Evolutionary conservation across 106 monocot species (phyloP), one percentile per base, ranked within the genome.

Genomic region (Platanthera zijinensis): DNA sequence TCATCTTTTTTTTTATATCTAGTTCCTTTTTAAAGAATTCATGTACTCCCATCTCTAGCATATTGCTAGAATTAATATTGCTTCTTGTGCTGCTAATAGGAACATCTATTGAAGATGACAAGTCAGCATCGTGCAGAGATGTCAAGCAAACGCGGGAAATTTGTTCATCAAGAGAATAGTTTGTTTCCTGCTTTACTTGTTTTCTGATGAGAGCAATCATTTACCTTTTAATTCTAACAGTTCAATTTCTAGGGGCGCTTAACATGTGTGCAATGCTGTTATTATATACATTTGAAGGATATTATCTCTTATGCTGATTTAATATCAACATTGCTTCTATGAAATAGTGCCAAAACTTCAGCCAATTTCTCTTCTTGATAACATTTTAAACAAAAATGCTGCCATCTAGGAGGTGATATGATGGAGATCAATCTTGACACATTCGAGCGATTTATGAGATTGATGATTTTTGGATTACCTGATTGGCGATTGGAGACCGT

Each of bases 81-180:
- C 52, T 46, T 21, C 28, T 57, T 15, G 12, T 17, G 15, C 13
- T 28, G 64, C 52, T 79, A 25, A 25, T 75, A 99, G 99, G 99
- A 88, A 67, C 84, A 86, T 85, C 54, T 99, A 9, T 78, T 99
- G 77, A 99, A 87, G 76, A 97, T 97, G 87, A 78, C 93, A 4
- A 89, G 86, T 12, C 78, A 84, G 51, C 99, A 99, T 82, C 91
- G 99, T 81, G 90, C 92, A 80, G 94, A 90, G 52, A 83, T 94
- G 86, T 83, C 84, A n/a, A 86, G 77, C 84, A 99, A 88, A 83
- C 92, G 86, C 66, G 99, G 87, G 25, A 87, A 86, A 59, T 61
- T 77, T 3, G 62, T 59, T 30, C 82, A 88, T 67, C 77, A 77
- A 52, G 82, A 86, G 63, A 84, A 82, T 84, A 89, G 99, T 99